phyloP scores from a whole-genome alignment of 2,329 filamentous ascomycete species.

The Botryotinia narcissicola region DNA sequence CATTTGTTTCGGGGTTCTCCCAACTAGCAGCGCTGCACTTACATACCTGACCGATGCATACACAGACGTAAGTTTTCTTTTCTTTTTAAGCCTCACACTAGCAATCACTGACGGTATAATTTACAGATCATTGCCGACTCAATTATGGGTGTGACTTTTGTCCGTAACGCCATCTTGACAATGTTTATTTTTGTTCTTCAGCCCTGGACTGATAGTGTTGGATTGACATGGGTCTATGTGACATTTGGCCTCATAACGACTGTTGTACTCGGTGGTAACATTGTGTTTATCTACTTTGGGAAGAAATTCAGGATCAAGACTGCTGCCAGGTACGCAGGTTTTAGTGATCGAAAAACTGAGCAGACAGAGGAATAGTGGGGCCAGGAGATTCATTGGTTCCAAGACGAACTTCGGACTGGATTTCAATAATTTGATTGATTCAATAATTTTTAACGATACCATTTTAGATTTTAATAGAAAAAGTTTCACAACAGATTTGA shows the following conservation, averaged over 20 bases:
- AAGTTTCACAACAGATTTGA: not conserved
- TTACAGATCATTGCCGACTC: not conserved
- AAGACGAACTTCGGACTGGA: not conserved
- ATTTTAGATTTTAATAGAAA: not conserved
- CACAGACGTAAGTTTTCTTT: not conserved
- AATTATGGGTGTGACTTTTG: not conserved
- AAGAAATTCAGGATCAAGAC: not conserved
- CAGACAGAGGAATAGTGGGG: not conserved
- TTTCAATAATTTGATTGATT: not conserved
- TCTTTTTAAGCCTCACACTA: not conserved
- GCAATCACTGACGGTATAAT: not conserved
- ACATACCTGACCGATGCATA: not conserved
- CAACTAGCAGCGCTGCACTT: not conserved
- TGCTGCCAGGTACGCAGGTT: not conserved
- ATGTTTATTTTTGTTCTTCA: not conserved
- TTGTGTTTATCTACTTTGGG: not conserved
- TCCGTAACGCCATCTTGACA: not conserved
- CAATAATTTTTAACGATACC: not conserved
- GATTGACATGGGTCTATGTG: not conserved
- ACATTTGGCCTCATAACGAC: not conserved
- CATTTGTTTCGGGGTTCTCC: not conserved
- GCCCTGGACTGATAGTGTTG: not conserved
- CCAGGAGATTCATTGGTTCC: not conserved
- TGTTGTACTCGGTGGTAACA: not conserved
- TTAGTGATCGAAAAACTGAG: not conserved